Evolutionary conservation across 1,139 yeast genomes (phyloP), one percentile per base, ranked within the genome.

Genomic region (Suhomyces kunorum): DNA sequence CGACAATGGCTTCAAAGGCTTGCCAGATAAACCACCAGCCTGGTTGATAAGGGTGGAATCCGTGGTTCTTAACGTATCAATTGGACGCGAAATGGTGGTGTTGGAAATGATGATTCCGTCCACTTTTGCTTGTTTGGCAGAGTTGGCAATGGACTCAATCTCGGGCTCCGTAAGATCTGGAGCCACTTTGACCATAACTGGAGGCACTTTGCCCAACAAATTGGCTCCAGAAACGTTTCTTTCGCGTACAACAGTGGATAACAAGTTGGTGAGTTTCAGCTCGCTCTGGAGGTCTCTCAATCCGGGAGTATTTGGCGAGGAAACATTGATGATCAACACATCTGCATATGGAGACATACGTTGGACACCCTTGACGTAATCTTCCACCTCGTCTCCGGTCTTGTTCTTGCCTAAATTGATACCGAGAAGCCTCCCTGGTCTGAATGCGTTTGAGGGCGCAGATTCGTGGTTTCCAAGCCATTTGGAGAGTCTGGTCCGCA

Each of bases 221-320:
- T 71, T 71, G 38, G 55, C 54, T 1, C 63, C 64, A 33, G 79
- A 63, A 0, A 56, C 47, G 47, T 83, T 68, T 61, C 90, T 74
- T 56, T 81, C 83, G 1, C 64, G 57, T 8, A 83, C 84, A 32
- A 84, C 86, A n/a, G 81, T 69, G 3, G 77, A 66, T 51, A 90
- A 71, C 51, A 90, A 68, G 29, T 72, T 71, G 8, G 88, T 78
- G 44, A 90, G 74, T 58, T 84, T 86, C 46, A 73, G 74, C 54
- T 87, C 96, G 45, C 70, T 78, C 66, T 90, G 98, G 49, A 90
- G 74, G 51, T 83, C 88, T 55, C 98, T 79, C 49, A 90, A 74
- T 2, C 98, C 98, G 2, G 98, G 97, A 1, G 98, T 92, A 59
- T 90, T 90, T 45, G 98, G 98, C 36, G 95, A 86, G 0, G 96